phyloP scores from a whole-genome alignment of 441 rosid species.

The Adansonia rubrostipa region DNA sequence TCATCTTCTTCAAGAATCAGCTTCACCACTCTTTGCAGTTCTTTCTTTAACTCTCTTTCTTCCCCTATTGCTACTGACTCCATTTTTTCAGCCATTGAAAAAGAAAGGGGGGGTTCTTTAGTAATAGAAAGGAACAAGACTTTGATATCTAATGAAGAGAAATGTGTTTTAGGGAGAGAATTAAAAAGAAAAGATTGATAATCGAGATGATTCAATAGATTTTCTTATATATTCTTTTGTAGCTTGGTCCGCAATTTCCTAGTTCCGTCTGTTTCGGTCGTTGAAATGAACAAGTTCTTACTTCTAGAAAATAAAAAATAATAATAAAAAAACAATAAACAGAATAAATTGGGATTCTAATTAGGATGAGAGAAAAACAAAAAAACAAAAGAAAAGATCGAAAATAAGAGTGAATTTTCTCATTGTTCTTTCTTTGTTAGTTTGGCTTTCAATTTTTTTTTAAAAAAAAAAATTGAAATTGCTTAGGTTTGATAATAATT shows the following conservation, averaged over 20 bases:
- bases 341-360: constrained; percentile 2
- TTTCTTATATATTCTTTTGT: background rate
- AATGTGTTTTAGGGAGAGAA: background rate
- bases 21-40: constrained; percentile 30
- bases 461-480: too few species aligned
- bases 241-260: background rate
- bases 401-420: background rate
- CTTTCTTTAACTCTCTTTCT: constrained; percentile 35
- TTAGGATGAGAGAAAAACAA: background rate
- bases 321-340: background rate
- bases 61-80: background rate
- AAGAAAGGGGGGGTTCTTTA: background rate
- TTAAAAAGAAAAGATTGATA: background rate
- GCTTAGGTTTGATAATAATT: too few species aligned
- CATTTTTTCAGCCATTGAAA: constrained; percentile 30
- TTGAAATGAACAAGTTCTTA: background rate
- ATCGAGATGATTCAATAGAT: background rate
- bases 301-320: background rate
- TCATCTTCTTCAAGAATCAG: constrained; percentile 33
- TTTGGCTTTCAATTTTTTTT: background rate
- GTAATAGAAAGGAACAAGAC: background rate
- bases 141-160: constrained; percentile 3
- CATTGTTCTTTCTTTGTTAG: background rate
- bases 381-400: background rate
- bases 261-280: too few species aligned